A percentile compares a stretch with the other conserved stretches of the same genome.
Conservation (phyloP, 768 basidiomycete species). For the Tubosaeta sp. region DNA sequence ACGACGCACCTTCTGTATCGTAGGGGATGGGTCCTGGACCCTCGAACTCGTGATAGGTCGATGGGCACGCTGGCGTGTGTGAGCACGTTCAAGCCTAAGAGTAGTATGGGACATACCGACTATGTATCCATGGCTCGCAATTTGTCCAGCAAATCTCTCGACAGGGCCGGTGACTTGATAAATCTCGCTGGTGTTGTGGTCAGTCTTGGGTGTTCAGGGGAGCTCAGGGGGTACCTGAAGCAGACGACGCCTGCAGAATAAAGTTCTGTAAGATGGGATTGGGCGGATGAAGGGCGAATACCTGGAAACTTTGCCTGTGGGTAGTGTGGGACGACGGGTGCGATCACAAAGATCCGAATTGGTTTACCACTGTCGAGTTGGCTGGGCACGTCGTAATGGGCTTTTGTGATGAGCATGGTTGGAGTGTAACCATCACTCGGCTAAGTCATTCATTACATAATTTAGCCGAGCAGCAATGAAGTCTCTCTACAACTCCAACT, state of each 20-base stretch:
- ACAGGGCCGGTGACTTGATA: conserved; percentile 97
- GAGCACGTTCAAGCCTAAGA: background rate
- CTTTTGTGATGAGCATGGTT: conserved; percentile 79
- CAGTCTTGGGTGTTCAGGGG: background rate
- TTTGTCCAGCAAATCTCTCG: conserved; percentile 86
- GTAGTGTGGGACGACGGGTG: conserved; percentile 74
- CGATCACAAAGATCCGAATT: conserved; percentile 79
- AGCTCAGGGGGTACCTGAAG: conserved; percentile 53
- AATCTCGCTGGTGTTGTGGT: conserved; percentile 64
- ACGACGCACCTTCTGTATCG: conserved; percentile 66
- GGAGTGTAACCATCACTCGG: background rate
- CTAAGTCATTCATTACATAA: too few relatives aligned
- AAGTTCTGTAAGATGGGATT: background rate
- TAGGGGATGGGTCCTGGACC: conserved; percentile 87
- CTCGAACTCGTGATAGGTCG: conserved; percentile 89
- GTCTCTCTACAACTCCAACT: too few relatives aligned
- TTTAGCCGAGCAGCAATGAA: too few relatives aligned
- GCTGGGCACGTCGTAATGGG: conserved; percentile 72
- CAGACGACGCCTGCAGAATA: conserved; percentile 61
- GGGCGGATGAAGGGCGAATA: conserved; percentile 18
- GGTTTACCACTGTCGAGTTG: conserved; percentile 59
- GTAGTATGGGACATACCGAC: conserved; percentile 50
- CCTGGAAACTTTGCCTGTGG: conserved; percentile 91
- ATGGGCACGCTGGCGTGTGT: conserved; percentile 61
- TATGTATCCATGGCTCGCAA: conserved; percentile 81